A percentile compares a stretch with the other conserved stretches of the same genome.
Conservation (phyloP, 2,329 filamentous ascomycete species). For the Nannizzia gypsea region DNA sequence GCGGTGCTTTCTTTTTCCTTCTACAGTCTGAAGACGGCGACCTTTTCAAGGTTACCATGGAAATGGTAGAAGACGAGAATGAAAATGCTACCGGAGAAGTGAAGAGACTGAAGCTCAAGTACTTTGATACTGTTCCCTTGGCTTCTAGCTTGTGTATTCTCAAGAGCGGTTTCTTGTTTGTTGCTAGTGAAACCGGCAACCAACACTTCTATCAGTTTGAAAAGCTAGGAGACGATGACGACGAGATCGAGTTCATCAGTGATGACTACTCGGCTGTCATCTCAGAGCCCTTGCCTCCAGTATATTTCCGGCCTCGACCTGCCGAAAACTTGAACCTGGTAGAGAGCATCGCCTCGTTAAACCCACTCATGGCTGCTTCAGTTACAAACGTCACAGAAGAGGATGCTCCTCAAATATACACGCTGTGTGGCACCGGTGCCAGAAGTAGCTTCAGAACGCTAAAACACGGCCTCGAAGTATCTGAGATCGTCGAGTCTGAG, state of each 20-base stretch:
- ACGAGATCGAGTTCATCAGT: conserved; percentile 75
- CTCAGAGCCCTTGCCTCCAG: conserved; percentile 57
- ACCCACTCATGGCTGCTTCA: conserved; percentile 82
- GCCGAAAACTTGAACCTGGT: conserved; percentile 74
- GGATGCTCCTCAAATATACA: conserved; percentile 93
- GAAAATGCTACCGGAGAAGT: conserved; percentile 73
- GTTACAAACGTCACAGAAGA: conserved; percentile 83
- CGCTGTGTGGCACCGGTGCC: conserved; percentile 77
- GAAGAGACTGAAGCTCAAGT: conserved; percentile 77
- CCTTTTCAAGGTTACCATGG: conserved; percentile 88
- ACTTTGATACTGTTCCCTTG: conserved; percentile 90
- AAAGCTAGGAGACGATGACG: conserved; percentile 88
- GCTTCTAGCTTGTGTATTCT: conserved; percentile 81
- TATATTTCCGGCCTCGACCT: conserved; percentile 72
- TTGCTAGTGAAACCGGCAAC: conserved; percentile 84
- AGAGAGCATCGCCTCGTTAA: conserved; percentile 77
- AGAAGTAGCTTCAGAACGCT: conserved; percentile 83
- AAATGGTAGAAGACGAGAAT: conserved; percentile 72
- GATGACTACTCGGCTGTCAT: conserved; percentile 71
- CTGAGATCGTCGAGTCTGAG: conserved; percentile 90
- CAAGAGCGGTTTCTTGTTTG: conserved; percentile 90
- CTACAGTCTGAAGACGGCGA: conserved; percentile 96
- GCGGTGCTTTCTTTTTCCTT: conserved; percentile 93
- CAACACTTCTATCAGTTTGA: conserved; percentile 95
- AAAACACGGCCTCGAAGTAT: conserved; percentile 84